Evolutionary conservation across 768 basidiomycete species (phyloP).

Genomic region (Fomitopsis serialis): DNA sequence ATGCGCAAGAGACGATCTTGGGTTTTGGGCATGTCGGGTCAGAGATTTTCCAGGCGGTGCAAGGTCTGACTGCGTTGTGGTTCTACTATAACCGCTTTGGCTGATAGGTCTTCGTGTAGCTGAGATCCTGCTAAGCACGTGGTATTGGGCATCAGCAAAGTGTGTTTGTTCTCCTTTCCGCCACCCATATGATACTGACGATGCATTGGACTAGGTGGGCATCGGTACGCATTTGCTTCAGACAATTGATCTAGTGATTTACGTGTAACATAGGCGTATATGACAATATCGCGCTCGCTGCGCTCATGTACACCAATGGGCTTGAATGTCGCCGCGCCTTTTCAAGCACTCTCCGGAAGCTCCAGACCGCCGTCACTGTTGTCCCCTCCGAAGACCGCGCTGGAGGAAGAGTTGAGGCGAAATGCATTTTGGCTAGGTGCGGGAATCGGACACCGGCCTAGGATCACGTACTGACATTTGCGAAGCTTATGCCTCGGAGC

Average conservation of each 20-base stretch:
- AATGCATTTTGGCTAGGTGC: slow-evolving; percentile 56
- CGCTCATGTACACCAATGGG: slow-evolving; percentile 58
- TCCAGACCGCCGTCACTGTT: slow-evolving; percentile 53
- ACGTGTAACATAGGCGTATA: slow-evolving; percentile 46
- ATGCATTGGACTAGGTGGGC: slow-evolving; percentile 49
- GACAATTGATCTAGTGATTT: background rate
- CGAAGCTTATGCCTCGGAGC: slow-evolving; percentile 54
- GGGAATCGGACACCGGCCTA: background rate
- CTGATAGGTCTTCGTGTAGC: slow-evolving; percentile 46
- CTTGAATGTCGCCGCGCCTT: slow-evolving; percentile 59
- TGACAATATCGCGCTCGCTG: slow-evolving; percentile 50
- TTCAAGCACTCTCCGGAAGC: slow-evolving; percentile 55
- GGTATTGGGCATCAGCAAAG: slow-evolving; percentile 72
- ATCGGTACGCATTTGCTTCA: slow-evolving; percentile 41
- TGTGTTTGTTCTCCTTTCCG: slow-evolving; percentile 14
- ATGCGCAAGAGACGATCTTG: slow-evolving; percentile 46
- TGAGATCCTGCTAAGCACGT: slow-evolving; percentile 62
- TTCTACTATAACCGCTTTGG: background rate
- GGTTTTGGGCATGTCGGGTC: slow-evolving; percentile 45
- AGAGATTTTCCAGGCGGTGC: slow-evolving; percentile 53
- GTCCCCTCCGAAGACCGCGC: slow-evolving; percentile 47
- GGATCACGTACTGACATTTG: background rate
- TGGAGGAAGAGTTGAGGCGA: slow-evolving; percentile 67
- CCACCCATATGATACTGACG: background rate
- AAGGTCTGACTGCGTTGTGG: slow-evolving; percentile 36